Conservation (phyloP, 352 stramenopile species). For the Phytophthora cryptogea region DNA sequence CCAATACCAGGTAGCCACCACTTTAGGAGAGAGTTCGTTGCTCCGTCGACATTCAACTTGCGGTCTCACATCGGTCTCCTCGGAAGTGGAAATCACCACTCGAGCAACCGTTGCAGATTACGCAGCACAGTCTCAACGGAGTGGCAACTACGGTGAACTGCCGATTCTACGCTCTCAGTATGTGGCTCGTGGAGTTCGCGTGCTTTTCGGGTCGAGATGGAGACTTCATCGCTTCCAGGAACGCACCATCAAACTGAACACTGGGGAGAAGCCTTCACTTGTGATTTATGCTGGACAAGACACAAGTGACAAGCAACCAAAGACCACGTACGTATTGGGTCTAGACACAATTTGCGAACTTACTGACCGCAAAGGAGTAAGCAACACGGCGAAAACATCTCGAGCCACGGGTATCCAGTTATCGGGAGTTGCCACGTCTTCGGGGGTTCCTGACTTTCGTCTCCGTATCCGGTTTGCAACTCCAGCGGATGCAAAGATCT, state of each 20-base stretch:
- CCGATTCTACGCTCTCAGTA: constrained; percentile 59
- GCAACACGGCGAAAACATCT: background rate
- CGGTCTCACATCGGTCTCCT: constrained; percentile 2
- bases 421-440: constrained; percentile 15
- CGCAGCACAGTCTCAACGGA: background rate
- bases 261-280: constrained; percentile 33
- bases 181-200: constrained; percentile 45
- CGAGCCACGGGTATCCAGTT: constrained; percentile 38
- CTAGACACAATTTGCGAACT: constrained; percentile 38
- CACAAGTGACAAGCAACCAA: constrained; percentile 4
- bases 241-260: constrained; percentile 45
- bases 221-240: constrained; percentile 51
- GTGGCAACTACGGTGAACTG: constrained; percentile 19
- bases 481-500: constrained; percentile 54
- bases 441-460: constrained; percentile 22
- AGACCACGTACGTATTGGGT: constrained; percentile 30
- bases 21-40: background rate
- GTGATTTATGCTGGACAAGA: constrained; percentile 24
- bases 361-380: background rate
- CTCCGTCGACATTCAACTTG: constrained; percentile 11
- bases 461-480: constrained; percentile 57
- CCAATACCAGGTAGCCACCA: background rate
- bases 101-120: constrained; percentile 3
- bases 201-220: constrained; percentile 55
- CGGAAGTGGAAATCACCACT: background rate